These are phyloP conservation scores for Chlamydomonas sp. DNA, from an alignment of 139 green algal genomes.

Conservation along the genomic window DNA sequence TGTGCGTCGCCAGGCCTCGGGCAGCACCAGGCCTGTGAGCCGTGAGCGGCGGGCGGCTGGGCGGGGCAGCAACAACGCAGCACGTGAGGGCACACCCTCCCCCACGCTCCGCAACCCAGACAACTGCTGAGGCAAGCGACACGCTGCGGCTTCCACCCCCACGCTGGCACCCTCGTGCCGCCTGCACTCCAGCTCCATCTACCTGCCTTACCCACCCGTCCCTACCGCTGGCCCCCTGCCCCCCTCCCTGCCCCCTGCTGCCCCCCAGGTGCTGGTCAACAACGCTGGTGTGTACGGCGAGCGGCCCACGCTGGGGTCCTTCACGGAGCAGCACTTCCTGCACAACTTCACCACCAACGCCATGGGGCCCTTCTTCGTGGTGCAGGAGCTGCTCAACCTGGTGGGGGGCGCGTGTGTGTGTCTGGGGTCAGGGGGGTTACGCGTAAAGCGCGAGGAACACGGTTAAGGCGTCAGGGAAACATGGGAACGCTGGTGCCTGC, in stretches of 20 bases:
- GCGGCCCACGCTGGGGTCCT: constrained; percentile 24
- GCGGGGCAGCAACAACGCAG: too few relatives aligned
- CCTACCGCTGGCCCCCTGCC: background rate
- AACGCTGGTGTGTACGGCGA: constrained; percentile 55
- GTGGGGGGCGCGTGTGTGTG: background rate
- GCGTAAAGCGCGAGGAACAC: too few relatives aligned
- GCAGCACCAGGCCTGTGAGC: too few relatives aligned
- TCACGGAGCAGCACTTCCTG: constrained; percentile 56
- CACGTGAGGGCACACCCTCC: too few relatives aligned
- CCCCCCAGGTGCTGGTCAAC: constrained; percentile 60
- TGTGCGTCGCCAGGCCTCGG: too few relatives aligned
- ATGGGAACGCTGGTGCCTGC: too few relatives aligned
- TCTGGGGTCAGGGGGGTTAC: background rate
- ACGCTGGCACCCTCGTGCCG: too few relatives aligned
- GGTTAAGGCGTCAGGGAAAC: too few relatives aligned
- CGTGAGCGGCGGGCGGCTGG: too few relatives aligned
- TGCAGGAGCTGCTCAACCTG: constrained; percentile 56
- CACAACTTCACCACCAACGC: constrained; percentile 55
- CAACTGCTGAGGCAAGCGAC: too few relatives aligned
- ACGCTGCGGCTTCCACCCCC: too few relatives aligned
- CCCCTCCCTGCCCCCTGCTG: background rate
- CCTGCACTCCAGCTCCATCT: background rate
- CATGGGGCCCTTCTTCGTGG: constrained; percentile 64
- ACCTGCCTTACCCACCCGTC: background rate
- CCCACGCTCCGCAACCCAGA: too few relatives aligned